These are phyloP conservation scores for Parsonsia alboflavescens DNA, from an alignment of 257 asterid species.

Conservation along the genomic window DNA sequence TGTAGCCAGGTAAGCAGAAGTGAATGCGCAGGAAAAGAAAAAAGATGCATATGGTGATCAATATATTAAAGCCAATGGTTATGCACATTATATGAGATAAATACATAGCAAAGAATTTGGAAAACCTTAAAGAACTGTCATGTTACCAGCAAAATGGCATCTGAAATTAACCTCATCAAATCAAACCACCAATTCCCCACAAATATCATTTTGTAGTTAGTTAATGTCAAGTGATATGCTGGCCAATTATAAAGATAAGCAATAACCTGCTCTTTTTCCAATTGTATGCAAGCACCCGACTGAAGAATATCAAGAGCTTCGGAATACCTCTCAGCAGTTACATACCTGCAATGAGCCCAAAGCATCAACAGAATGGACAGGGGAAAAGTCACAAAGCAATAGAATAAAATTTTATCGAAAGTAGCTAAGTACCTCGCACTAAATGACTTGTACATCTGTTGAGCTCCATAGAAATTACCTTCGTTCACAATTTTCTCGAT, in stretches of 20 bases:
- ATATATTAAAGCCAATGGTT: not conserved
- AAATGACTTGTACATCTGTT: conserved; percentile 87
- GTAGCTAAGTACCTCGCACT: conserved; percentile 60
- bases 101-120: not conserved
- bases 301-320: conserved; percentile 87
- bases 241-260: not conserved
- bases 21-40: conserved; percentile 9
- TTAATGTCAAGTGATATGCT: not conserved
- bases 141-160: not conserved
- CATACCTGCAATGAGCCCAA: conserved; percentile 46
- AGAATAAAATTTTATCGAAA: not conserved
- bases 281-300: conserved; percentile 86
- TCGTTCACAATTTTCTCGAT: conserved; percentile 63
- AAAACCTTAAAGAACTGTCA: not conserved
- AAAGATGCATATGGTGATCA: not conserved
- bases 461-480: conserved; percentile 96
- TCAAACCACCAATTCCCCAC: not conserved
- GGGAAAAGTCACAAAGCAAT: conserved; percentile 2
- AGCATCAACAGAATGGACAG: not conserved
- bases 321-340: conserved; percentile 48
- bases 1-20: conserved; percentile 12
- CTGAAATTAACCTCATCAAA: not conserved
- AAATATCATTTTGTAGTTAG: not conserved
- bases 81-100: not conserved
- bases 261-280: conserved; percentile 77